These are phyloP conservation scores for Gossypium armourianum DNA, from an alignment of 441 rosid genomes.

Conservation along the genomic window DNA sequence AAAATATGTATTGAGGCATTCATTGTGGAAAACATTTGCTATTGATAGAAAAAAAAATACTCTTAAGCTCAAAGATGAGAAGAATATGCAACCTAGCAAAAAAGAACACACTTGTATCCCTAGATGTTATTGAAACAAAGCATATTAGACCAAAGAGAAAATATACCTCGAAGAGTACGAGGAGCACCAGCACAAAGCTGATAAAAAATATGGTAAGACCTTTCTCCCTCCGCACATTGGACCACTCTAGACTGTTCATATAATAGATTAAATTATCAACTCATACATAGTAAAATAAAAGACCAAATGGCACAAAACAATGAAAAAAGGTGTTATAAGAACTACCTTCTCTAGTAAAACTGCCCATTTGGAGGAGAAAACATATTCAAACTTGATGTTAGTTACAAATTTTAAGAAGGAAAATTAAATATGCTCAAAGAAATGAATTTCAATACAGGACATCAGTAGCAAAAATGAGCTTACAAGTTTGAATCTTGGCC, in stretches of 20 bases:
- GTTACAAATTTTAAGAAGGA: conserved; percentile 18
- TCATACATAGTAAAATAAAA: conserved; percentile 1
- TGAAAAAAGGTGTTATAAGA: conserved; percentile 17
- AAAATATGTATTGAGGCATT: neutral
- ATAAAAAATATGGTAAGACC: conserved; percentile 96
- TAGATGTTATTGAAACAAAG: neutral
- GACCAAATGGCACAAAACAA: conserved; percentile 14
- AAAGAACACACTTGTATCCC: neutral
- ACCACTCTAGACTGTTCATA: conserved; percentile 88
- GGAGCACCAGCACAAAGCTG: conserved; percentile 97
- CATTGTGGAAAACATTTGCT: neutral
- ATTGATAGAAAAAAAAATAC: neutral
- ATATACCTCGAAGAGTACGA: conserved; percentile 56
- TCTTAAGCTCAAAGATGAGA: neutral
- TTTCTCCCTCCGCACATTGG: conserved; percentile 85
- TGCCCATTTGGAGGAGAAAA: conserved; percentile 34
- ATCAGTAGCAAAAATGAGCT: conserved; percentile 26
- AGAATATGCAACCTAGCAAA: neutral
- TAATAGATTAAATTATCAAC: conserved; percentile 20
- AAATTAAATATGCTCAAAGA: conserved; percentile 10
- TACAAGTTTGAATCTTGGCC: conserved; percentile 94
- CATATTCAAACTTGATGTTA: conserved; percentile 24
- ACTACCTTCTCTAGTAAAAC: conserved; percentile 95
- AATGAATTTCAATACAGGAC: conserved; percentile 1
- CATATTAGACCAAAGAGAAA: conserved; percentile 10